Evolutionary conservation across 805 yeast species (phyloP), one percentile per base, ranked within the genome.

Genomic region (Saccharomycopsis sp.): DNA sequence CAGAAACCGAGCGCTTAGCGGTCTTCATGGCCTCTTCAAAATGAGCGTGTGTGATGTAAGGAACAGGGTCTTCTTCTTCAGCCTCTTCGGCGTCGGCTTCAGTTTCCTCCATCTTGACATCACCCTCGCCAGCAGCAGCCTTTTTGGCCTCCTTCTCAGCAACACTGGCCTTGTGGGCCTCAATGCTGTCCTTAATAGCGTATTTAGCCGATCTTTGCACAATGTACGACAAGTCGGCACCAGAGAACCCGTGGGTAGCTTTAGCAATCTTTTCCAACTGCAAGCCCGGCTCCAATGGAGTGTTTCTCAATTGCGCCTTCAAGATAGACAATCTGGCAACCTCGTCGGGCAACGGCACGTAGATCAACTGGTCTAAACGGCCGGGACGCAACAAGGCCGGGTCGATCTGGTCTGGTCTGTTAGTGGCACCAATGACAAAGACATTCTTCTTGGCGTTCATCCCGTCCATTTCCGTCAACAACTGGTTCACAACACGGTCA

Each of bases 21-120:
- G 98, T 91, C 85, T 93, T 92, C 99, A 94, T 94, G 53, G 99
- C 99, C 79, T 94, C 98, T 75, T 94, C 97, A 68, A 94, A 91
- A 73, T 94, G 99, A 56, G 86, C 86, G 70, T 87, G 88, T 34
- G 97, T 89, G 68, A 94, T 93, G 73, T 74, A 94, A 69, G 99
- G 99, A 66, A 94, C 99, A 34, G 96, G 90, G 72, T 94, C 99
- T 70, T 85, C 91, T 67, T 83, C 89, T 73, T 83, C 89, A 62
- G 81, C 89, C 65, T 75, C 71, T 68, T 75, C 73, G 60, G 68
- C 72, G 19, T 67, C 64, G 44, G 68, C 68, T 35, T 58, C 58
- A 34, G 66, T 58, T 64, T 74, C 77, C 78, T 76, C 78, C 64
- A 77, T 81, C 58, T 75, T 87, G 54, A 75, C 76, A 65, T 83